Base-by-base conservation (phyloP, 2,329 filamentous ascomycete genomes). In the Blastomyces emzantsi region DNA sequence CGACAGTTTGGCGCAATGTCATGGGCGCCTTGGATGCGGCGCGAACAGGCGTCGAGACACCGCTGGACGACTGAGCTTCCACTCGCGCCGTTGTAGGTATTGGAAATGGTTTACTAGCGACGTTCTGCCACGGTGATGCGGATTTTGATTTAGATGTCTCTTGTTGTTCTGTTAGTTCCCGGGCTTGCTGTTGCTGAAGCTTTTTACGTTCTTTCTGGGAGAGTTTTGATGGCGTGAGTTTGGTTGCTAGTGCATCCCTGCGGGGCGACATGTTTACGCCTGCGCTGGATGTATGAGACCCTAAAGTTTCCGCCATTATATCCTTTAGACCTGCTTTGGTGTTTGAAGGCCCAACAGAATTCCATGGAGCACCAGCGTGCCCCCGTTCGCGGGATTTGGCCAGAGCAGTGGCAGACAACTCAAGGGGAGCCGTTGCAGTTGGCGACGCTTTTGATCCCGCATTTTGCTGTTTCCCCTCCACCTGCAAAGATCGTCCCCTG, bases 181-280 rank as follows among this genome's bases (percentile, higher is more conserved):
- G 75, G 63, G 77, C 70, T 70, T 90, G 85, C 66, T 85, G 82
- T 70, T 91, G 88, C 69, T 91, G 85, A 67, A 92, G 85, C 72
- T 85, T 90, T 77, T 96, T 97, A 28, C 92, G 87, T 74, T 97
- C 92, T 72, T 94, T 96, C 70, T 97, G 94, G 0, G 92, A 96
- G 68, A 96, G 76, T 73, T 90, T 96, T 0, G 78, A 75, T 47
- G 78, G 73, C 33, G 78, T 71, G 69, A 71, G 70, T 70, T 75
- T 62, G 68, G 70, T 49, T 69, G 68, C 52, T 73, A 74, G 69
- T 67, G 68, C 76, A 64, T 78, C 76, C 28, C 78, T 75, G 61
- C 80, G 76, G 30, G 74, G 75, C 7, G 80, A 80, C 60, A 85
- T 76, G 0, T 78, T 82, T 41, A 83, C 68, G 1, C 82, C 82